These are phyloP conservation scores for Xanthoparmelia taractica DNA, from an alignment of 495 filamentous ascomycete genomes.

Conservation along the genomic window DNA sequence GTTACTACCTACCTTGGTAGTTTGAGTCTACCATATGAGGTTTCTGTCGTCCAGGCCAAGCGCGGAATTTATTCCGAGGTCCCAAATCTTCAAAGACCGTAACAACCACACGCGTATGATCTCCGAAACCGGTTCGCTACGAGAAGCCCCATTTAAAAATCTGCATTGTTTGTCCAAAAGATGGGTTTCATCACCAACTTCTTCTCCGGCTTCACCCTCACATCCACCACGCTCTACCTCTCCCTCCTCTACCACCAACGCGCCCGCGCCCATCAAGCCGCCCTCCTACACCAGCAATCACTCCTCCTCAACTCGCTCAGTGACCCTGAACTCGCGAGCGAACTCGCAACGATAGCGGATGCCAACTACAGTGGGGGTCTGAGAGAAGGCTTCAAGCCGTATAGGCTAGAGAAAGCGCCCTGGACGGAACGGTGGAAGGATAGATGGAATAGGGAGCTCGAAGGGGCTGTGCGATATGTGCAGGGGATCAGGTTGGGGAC, in stretches of 20 bases:
- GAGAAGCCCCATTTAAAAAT: neutral
- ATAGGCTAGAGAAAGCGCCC: conserved; percentile 34
- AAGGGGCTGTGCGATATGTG: conserved; percentile 57
- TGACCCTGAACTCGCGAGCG: conserved; percentile 40
- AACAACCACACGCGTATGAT: neutral
- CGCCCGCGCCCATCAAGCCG: conserved; percentile 61
- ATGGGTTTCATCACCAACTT: conserved; percentile 25
- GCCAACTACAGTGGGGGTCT: conserved; percentile 22
- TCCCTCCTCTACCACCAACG: conserved; percentile 64
- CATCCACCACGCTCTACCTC: conserved; percentile 73
- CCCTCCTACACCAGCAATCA: conserved; percentile 63
- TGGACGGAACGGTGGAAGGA: conserved; percentile 65
- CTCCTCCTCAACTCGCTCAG: conserved; percentile 50
- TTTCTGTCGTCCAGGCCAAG: too few species aligned
- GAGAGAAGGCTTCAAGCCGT: conserved; percentile 22
- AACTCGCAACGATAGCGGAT: conserved; percentile 33
- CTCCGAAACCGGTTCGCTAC: too few species aligned
- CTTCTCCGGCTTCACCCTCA: conserved; percentile 78
- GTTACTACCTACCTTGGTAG: neutral
- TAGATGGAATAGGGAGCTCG: conserved; percentile 70
- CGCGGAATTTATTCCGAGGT: neutral
- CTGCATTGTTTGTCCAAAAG: neutral
- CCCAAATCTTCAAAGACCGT: too few species aligned
- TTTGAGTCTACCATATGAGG: too few species aligned
- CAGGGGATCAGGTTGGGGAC: conserved; percentile 57